Percentiles rank a stretch among this genome's conserved stretches.
phyloP scores from a whole-genome alignment of 2,329 filamentous ascomycete genomes.

The Endocalyx cinctus region DNA sequence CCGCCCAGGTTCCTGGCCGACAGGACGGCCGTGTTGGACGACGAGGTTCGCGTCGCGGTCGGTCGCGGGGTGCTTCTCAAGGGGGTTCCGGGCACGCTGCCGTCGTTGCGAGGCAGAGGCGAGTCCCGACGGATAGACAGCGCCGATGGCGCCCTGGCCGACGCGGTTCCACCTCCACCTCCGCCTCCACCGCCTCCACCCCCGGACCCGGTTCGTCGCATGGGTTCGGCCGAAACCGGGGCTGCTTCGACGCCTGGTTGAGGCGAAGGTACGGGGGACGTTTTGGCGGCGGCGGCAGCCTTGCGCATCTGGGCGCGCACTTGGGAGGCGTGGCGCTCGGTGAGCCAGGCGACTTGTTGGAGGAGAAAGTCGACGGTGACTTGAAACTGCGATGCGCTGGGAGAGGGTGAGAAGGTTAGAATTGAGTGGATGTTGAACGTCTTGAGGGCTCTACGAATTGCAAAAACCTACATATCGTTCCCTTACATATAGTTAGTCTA shows the following conservation, averaged over 20 bases:
- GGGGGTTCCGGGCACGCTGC: constrained; percentile 38
- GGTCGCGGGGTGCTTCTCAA: constrained; percentile 39
- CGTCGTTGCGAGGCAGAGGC: constrained; percentile 46
- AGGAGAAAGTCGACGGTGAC: constrained; percentile 85
- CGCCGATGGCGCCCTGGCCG: constrained; percentile 44
- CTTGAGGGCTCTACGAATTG: too few species aligned
- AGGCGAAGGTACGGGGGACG: constrained; percentile 54
- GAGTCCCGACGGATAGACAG: constrained; percentile 56
- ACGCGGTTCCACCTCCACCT: too few species aligned
- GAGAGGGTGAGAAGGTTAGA: constrained; percentile 28
- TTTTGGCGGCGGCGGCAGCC: constrained; percentile 54
- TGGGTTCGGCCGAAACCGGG: constrained; percentile 37
- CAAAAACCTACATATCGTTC: constrained; percentile 63
- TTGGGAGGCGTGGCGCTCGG: constrained; percentile 84
- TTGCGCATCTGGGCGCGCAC: constrained; percentile 87
- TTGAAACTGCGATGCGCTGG: constrained; percentile 68
- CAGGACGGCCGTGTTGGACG: constrained; percentile 38
- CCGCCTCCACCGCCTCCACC: too few species aligned
- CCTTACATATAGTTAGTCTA: too few species aligned
- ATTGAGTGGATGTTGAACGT: constrained; percentile 2
- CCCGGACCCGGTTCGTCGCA: constrained; percentile 48
- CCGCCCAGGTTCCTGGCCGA: constrained; percentile 30
- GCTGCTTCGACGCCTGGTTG: constrained; percentile 46
- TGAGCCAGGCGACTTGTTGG: constrained; percentile 90
- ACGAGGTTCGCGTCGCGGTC: constrained; percentile 43